A percentile compares a stretch with the other conserved stretches of the same genome.
These are phyloP conservation scores for Linum trigynum DNA, from an alignment of 345 rosid genomes.

Conservation along the genomic window DNA sequence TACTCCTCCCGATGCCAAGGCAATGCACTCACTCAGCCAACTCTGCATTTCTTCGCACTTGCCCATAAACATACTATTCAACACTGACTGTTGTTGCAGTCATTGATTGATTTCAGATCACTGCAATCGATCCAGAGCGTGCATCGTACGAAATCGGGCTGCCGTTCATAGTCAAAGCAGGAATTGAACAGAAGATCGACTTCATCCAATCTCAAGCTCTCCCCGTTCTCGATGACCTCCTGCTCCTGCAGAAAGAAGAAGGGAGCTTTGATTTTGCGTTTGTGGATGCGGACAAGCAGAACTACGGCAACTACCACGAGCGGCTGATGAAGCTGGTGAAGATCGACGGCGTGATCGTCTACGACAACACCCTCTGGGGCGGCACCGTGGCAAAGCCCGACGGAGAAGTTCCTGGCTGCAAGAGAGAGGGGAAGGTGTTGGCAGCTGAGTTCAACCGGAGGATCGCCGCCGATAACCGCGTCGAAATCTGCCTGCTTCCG, in stretches of 20 bases:
- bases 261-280: conserved; percentile 3
- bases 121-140: not conserved
- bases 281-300: conserved; percentile 1
- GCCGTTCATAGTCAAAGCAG: conserved; percentile 2
- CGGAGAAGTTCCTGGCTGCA: not conserved
- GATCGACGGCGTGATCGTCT: conserved; percentile 1
- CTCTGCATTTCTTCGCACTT: not conserved
- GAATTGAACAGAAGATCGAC: conserved; percentile 6
- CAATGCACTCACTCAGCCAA: not conserved
- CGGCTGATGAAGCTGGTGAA: not conserved
- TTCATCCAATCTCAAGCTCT: conserved; percentile 1
- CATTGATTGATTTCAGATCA: not conserved
- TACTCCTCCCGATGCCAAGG: conserved; percentile 1
- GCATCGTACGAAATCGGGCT: conserved; percentile 1
- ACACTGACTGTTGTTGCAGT: not conserved
- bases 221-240: conserved; percentile 3
- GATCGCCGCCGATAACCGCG: not conserved
- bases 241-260: not conserved
- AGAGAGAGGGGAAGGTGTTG: not conserved
- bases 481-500: not conserved
- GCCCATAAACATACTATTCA: not conserved
- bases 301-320: conserved; percentile 5
- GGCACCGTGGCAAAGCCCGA: conserved; percentile 1
- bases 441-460: not conserved
- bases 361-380: conserved; percentile 6